These are phyloP conservation scores for Endocalyx cinctus DNA, from an alignment of 2,329 filamentous ascomycete species.

Conservation along the genomic window DNA sequence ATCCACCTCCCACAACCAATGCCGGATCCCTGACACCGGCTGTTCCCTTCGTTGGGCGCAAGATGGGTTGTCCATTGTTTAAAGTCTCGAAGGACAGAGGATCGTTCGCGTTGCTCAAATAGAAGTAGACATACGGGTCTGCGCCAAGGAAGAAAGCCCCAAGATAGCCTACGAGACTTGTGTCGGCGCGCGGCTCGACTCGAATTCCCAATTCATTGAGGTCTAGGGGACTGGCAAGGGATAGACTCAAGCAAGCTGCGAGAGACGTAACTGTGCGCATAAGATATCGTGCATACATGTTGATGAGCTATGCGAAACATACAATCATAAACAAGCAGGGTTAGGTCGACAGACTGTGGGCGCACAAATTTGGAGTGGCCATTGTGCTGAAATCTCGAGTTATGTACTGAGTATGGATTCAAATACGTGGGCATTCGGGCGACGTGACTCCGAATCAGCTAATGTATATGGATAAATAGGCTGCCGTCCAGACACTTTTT, in stretches of 20 bases:
- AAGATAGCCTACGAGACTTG: constrained; percentile 45
- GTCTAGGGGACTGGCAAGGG: constrained; percentile 17
- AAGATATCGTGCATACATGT: constrained; percentile 6
- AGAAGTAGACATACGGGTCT: constrained; percentile 49
- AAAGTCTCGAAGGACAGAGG: constrained; percentile 42
- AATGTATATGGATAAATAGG: too few relatives aligned
- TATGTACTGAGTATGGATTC: too few relatives aligned
- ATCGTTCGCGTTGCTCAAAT: constrained; percentile 49
- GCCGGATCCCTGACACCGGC: constrained; percentile 48
- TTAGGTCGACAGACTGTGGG: too few relatives aligned
- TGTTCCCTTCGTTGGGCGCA: constrained; percentile 46
- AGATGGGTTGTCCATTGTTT: constrained; percentile 43
- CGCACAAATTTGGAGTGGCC: too few relatives aligned
- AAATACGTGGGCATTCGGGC: too few relatives aligned
- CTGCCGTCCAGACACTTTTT: too few relatives aligned
- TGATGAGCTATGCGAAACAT: too few relatives aligned
- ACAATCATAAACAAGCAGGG: too few relatives aligned
- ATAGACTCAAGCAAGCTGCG: constrained; percentile 7
- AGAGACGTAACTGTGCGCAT: constrained; percentile 4
- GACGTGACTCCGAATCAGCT: too few relatives aligned
- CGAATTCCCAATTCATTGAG: constrained; percentile 16
- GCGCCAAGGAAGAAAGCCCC: constrained; percentile 52
- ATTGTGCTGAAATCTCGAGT: too few relatives aligned
- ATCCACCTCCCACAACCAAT: constrained; percentile 41
- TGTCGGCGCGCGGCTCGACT: constrained; percentile 25